Base-by-base conservation (phyloP, 2,329 filamentous ascomycete genomes). In the Fusarium agapanthi region DNA sequence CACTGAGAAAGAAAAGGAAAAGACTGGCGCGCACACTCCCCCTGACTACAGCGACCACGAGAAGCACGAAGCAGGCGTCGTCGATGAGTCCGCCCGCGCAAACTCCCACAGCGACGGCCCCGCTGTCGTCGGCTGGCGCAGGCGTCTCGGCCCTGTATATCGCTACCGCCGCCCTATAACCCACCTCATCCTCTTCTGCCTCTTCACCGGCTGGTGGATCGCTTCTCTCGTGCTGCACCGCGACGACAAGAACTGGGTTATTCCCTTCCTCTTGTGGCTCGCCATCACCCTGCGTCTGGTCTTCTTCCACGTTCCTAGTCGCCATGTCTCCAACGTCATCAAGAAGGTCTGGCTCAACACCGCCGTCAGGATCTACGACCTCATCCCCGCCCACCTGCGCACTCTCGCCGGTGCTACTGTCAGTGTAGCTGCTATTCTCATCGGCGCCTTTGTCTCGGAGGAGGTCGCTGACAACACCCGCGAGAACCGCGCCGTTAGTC, bases 191-290 rank as follows among this genome's bases (percentile, higher is more conserved):
- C 73, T 87, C 76, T 84, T 83, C 58, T 73, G 76, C 55, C 73
- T 86, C 61, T 84, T 85, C 69, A 86, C 85, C 7, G 86, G 85
- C 77, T 95, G 93, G 93, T 95, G 92, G 92, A 91, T 95, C 72
- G 90, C 92, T 12, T 89, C 91, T 61, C 84, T 95, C 53, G 85
- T 95, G 66, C 85, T 94, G 59, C 93, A 95, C 80, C 89, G 89
- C 66, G 75, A 91, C 66, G 90, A 94, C 77, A 86, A 86, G 82
- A 94, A 93, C 78, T 97, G 94, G 94, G 82, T 97, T 63, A 89
- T 95, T 55, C 94, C 95, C 1, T 96, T 97, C 82, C 86, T 97
- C 56, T 79, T 97, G 51, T 97, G 92, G 86, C 88, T 97, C 50
- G 87, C 85, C 73, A 90, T 97, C 75, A 89, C 88, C 16, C 84